phyloP scores from a whole-genome alignment of 345 rosid genomes.

The Nasturtium officinale region DNA sequence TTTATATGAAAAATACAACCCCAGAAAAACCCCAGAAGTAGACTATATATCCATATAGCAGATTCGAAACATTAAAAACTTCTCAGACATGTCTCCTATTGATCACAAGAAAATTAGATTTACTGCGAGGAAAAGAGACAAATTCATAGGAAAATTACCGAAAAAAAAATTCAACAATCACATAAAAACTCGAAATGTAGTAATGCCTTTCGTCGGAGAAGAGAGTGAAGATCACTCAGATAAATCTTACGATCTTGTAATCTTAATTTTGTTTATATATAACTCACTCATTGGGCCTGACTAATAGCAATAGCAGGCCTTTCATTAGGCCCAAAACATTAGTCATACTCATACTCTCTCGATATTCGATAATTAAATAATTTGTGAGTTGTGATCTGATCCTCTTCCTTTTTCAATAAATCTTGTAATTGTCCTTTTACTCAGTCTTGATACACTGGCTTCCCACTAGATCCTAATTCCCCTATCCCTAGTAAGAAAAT shows the following conservation, averaged over 20 bases:
- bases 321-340: not conserved
- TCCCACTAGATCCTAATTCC: not conserved
- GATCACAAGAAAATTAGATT: not conserved
- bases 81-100: conserved; percentile 19
- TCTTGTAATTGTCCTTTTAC: not conserved
- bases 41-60: not conserved
- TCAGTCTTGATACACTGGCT: not conserved
- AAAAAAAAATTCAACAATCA: not conserved
- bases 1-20: not conserved
- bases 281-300: not conserved
- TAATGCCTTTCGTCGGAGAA: not conserved
- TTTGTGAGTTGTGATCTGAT: not conserved
- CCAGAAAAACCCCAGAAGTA: not conserved
- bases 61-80: not conserved
- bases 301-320: not conserved
- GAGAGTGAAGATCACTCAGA: conserved; percentile 1
- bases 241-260: not conserved
- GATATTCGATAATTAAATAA: too few species aligned
- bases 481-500: too few species aligned
- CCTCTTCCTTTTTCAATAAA: not conserved
- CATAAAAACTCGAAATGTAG: not conserved
- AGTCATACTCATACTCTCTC: not conserved
- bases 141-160: not conserved
- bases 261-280: not conserved
- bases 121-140: conserved; percentile 6